Percentiles rank a stretch among this genome's conserved stretches.
Evolutionary conservation across 495 filamentous ascomycete species (phyloP).

Genomic region (Talaromyces ruber): DNA sequence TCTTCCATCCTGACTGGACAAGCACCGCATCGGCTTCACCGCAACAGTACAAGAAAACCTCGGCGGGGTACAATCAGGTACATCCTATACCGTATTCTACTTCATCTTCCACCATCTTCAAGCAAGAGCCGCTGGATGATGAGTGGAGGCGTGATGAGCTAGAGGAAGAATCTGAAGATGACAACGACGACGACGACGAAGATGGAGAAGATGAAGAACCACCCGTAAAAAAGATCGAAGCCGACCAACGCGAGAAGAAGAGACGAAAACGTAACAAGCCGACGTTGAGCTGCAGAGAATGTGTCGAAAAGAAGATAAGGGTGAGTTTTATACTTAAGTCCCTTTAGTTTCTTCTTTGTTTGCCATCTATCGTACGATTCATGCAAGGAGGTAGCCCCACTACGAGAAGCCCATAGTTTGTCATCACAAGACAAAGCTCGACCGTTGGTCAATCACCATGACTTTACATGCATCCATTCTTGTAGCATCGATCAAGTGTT

Average conservation of each 20-base stretch:
- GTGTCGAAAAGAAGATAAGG: constrained; percentile 64
- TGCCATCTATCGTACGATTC: background rate
- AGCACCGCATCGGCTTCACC: background rate
- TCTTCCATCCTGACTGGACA: background rate
- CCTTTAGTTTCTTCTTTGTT: background rate
- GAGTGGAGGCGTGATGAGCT: background rate
- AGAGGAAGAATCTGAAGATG: background rate
- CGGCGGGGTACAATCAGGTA: background rate
- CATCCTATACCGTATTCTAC: background rate
- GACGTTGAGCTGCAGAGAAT: constrained; percentile 63
- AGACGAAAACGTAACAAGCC: constrained; percentile 72
- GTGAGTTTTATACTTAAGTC: constrained; percentile 32
- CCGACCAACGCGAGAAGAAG: constrained; percentile 31
- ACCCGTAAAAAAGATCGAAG: background rate
- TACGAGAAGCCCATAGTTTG: background rate
- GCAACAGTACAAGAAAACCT: background rate
- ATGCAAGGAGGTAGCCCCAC: background rate
- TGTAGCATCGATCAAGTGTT: background rate
- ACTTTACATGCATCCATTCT: background rate
- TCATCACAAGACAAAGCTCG: background rate
- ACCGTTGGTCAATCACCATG: background rate
- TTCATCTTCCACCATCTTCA: background rate
- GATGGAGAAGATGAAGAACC: background rate
- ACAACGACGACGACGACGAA: background rate
- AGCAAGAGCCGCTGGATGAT: background rate